These are phyloP conservation scores for Boletus smithii DNA, from an alignment of 1,284 basidiomycete species.

Conservation along the genomic window DNA sequence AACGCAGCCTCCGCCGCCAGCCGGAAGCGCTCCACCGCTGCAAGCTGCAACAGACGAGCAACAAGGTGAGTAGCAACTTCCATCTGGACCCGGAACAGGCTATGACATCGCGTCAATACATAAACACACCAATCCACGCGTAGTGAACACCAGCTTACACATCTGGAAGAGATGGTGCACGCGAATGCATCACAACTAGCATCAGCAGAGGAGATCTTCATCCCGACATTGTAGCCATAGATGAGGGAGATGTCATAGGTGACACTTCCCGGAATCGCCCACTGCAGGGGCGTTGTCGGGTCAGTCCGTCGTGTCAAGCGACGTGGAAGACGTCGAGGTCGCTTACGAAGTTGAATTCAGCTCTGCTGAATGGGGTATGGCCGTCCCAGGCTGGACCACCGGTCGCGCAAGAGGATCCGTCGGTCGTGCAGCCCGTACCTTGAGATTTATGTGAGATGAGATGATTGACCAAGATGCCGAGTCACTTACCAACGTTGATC, in stretches of 20 bases:
- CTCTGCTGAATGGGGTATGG: too few relatives aligned
- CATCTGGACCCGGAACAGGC: slow-evolving; percentile 24
- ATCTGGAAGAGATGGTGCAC: slow-evolving; percentile 13
- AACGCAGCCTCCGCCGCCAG: slow-evolving; percentile 23
- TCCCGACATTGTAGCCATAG: slow-evolving; percentile 38
- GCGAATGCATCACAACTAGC: slow-evolving; percentile 25
- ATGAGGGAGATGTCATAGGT: slow-evolving; percentile 37
- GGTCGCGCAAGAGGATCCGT: slow-evolving; percentile 19
- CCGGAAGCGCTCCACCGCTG: slow-evolving; percentile 23
- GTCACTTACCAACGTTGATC: slow-evolving; percentile 19
- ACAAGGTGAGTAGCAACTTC: slow-evolving; percentile 27
- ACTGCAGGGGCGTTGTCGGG: slow-evolving; percentile 11
- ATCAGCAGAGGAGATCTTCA: slow-evolving; percentile 35
- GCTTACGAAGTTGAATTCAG: too few relatives aligned
- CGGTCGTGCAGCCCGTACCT: slow-evolving; percentile 25
- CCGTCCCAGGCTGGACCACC: too few relatives aligned
- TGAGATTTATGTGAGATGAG: not conserved
- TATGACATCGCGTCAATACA: not conserved
- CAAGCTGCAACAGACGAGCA: slow-evolving; percentile 23
- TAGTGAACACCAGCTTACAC: too few relatives aligned
- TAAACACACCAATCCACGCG: too few relatives aligned
- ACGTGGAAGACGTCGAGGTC: too few relatives aligned
- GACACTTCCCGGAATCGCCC: slow-evolving; percentile 22
- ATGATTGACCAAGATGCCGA: too few relatives aligned
- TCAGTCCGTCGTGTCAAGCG: too few relatives aligned